Evolutionary conservation across 768 basidiomycete genomes (phyloP).

Genomic region (Suillus subluteus): DNA sequence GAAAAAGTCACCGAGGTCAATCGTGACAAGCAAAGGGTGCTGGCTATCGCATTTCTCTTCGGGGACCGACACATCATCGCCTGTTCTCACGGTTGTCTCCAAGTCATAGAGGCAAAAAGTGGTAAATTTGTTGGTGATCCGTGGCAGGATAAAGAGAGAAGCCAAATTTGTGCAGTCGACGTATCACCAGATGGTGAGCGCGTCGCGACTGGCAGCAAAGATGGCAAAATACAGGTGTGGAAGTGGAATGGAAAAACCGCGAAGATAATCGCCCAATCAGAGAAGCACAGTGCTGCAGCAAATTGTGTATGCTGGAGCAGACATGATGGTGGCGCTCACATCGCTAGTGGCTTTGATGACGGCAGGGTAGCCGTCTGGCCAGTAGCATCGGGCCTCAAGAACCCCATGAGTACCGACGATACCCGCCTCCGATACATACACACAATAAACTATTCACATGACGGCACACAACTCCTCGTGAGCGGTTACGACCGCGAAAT

Average conservation of each 20-base stretch:
- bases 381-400: not conserved
- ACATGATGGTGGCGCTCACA: not conserved
- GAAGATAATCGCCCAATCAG: not conserved
- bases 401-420: not conserved
- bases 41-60: not conserved
- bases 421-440: conserved; percentile 1
- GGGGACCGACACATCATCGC: not conserved
- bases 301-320: not conserved
- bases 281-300: not conserved
- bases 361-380: not conserved
- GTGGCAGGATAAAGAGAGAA: not conserved
- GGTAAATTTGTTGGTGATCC: not conserved
- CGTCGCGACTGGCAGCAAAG: not conserved
- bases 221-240: not conserved
- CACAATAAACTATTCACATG: not conserved
- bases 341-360: not conserved
- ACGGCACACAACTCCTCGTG: not conserved
- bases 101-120: not conserved
- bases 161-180: not conserved
- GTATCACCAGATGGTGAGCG: not conserved
- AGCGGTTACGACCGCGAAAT: conserved; percentile 3
- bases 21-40: not conserved
- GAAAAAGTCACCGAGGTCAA: not conserved
- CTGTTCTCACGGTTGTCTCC: not conserved
- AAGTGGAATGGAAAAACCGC: not conserved